Percentiles rank a stretch among this genome's conserved stretches.
Conservation (phyloP, 345 rosid genomes). For the Aquilaria yunnanensis region DNA sequence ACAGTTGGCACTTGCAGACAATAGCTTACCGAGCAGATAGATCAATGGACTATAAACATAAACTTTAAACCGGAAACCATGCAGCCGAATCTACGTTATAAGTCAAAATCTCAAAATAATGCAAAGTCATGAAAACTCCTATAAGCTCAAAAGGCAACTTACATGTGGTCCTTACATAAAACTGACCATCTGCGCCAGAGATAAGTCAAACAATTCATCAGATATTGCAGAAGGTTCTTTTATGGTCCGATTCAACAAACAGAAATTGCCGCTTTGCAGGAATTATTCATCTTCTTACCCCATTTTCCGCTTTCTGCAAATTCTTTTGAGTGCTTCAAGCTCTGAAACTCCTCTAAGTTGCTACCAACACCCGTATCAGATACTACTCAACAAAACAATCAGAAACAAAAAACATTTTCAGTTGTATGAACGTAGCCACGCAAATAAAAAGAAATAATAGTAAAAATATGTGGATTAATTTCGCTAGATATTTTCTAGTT, state of each 20-base stretch:
- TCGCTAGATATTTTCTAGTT: too few relatives aligned
- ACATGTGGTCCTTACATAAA: constrained; percentile 74
- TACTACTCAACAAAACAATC: constrained; percentile 29
- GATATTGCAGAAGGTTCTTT: background rate
- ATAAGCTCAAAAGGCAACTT: constrained; percentile 17
- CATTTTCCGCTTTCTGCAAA: constrained; percentile 35
- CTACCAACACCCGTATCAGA: constrained; percentile 73
- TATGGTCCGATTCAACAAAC: background rate
- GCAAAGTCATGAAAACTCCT: background rate
- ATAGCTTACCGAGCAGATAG: background rate
- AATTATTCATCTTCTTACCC: constrained; percentile 27
- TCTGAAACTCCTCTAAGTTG: constrained; percentile 54
- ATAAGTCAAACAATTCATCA: constrained; percentile 11
- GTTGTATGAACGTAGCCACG: background rate
- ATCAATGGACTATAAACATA: background rate
- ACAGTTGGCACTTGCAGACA: background rate
- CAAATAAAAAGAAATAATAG: too few relatives aligned
- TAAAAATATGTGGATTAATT: too few relatives aligned
- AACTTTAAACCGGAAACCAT: background rate
- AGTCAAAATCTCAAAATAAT: background rate
- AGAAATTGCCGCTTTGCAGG: background rate
- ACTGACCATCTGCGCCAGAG: constrained; percentile 67
- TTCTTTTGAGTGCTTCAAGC: constrained; percentile 25
- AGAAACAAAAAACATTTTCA: background rate
- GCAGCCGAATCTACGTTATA: background rate